A percentile compares a stretch with the other conserved stretches of the same genome.
These are phyloP conservation scores for Pterocarpus macrocarpus DNA, from an alignment of 306 rosid genomes.

Conservation along the genomic window DNA sequence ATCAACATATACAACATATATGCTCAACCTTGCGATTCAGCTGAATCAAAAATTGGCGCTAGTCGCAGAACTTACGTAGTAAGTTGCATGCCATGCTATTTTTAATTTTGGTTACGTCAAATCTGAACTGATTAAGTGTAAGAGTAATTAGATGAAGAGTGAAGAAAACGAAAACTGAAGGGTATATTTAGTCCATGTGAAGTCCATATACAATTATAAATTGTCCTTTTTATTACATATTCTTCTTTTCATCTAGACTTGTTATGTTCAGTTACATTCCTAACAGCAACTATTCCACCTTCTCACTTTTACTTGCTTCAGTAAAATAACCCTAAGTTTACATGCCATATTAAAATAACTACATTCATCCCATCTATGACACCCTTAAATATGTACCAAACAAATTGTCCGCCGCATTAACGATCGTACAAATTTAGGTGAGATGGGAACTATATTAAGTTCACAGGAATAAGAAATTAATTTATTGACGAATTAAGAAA, in stretches of 20 bases:
- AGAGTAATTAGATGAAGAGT: background rate
- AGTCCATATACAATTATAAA: too few species aligned
- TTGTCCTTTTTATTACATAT: background rate
- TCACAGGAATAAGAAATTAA: background rate
- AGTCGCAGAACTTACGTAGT: conserved; percentile 38
- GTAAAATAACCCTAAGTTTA: too few species aligned
- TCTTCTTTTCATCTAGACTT: background rate
- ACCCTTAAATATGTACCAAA: background rate
- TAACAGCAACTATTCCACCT: background rate
- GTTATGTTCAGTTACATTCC: background rate
- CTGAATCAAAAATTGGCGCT: conserved; percentile 37
- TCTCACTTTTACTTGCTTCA: background rate
- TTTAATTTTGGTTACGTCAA: background rate
- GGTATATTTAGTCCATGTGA: background rate
- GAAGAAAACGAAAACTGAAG: background rate
- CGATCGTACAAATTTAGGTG: too few species aligned
- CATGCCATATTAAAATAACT: background rate
- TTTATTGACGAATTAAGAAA: background rate
- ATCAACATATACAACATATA: conserved; percentile 59
- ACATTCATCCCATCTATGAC: background rate
- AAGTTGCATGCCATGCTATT: conserved; percentile 39
- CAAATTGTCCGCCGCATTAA: too few species aligned
- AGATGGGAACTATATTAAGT: too few species aligned
- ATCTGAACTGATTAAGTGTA: background rate
- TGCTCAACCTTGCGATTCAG: conserved; percentile 52